Percentiles rank a stretch among this genome's conserved stretches.
Conservation (phyloP, 1,284 basidiomycete species). For the Sanghuangporus sanghuang region DNA sequence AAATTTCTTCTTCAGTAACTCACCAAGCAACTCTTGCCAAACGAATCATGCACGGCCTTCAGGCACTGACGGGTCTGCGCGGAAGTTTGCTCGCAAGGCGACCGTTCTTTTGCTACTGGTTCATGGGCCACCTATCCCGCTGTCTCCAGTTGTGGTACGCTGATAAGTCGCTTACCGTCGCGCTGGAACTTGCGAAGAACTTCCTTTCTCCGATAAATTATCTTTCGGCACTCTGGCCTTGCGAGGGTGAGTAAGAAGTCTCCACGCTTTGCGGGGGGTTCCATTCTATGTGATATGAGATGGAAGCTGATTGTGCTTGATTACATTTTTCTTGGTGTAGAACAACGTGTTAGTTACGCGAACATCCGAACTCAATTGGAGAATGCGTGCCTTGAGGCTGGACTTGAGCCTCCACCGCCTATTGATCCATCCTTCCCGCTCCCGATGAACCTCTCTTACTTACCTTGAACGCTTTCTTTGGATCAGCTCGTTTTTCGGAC, state of each 20-base stretch:
- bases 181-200: constrained; percentile 60
- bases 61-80: constrained; percentile 57
- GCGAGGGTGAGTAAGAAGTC: constrained; percentile 39
- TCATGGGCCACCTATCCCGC: constrained; percentile 60
- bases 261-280: not conserved
- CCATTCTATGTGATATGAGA: not conserved
- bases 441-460: not conserved
- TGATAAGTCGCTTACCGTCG: constrained; percentile 54
- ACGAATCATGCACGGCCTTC: constrained; percentile 53
- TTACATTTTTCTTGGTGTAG: not conserved
- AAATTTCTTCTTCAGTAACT: constrained; percentile 37
- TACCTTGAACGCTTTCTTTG: not conserved
- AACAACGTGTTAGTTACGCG: constrained; percentile 11
- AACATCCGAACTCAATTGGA: constrained; percentile 7
- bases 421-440: constrained; percentile 9
- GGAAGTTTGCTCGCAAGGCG: constrained; percentile 48
- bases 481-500: not conserved
- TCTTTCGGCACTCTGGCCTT: constrained; percentile 64
- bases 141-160: constrained; percentile 54
- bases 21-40: constrained; percentile 60
- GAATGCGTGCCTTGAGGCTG: constrained; percentile 5
- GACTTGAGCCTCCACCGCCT: constrained; percentile 10
- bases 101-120: constrained; percentile 73
- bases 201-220: constrained; percentile 61
- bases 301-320: not conserved